Percentiles rank a stretch among this genome's conserved stretches.
phyloP scores from a whole-genome alignment of 352 stramenopile species.

The Globisporangium radiosum region DNA sequence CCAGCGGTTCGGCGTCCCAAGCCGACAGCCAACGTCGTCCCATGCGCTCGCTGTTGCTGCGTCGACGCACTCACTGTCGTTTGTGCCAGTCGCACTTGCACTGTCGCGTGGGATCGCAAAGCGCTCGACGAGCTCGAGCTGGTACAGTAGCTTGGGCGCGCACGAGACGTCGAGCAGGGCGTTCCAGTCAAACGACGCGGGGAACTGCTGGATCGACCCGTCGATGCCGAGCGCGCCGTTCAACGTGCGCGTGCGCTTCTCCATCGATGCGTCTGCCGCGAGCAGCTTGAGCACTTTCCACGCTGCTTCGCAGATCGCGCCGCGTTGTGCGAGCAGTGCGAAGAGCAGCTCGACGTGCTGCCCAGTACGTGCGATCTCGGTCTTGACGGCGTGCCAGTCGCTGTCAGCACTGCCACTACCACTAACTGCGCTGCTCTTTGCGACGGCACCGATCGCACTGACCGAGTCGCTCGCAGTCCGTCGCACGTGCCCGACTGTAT shows the following conservation, averaged over 20 bases:
- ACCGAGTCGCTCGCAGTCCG: slow-evolving; percentile 9
- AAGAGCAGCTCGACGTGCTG: slow-evolving; percentile 39
- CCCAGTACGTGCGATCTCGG: slow-evolving; percentile 47
- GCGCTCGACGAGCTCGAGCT: slow-evolving; percentile 56
- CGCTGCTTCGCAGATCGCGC: slow-evolving; percentile 56
- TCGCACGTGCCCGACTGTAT: slow-evolving; percentile 47
- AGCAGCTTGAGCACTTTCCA: slow-evolving; percentile 77
- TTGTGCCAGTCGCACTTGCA: slow-evolving; percentile 2
- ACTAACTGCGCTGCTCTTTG: not conserved
- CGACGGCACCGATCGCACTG: not conserved
- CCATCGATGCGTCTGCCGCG: slow-evolving; percentile 50
- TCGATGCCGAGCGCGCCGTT: slow-evolving; percentile 62
- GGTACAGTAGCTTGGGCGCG: slow-evolving; percentile 58
- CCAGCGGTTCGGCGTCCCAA: slow-evolving; percentile 43
- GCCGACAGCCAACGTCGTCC: slow-evolving; percentile 16
- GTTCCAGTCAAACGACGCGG: slow-evolving; percentile 48
- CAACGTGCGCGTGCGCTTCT: slow-evolving; percentile 64
- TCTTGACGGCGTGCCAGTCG: slow-evolving; percentile 67
- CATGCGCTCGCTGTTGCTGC: slow-evolving; percentile 1
- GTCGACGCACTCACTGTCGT: slow-evolving; percentile 4
- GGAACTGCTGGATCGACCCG: slow-evolving; percentile 43
- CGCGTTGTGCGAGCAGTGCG: slow-evolving; percentile 34
- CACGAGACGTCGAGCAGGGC: slow-evolving; percentile 47
- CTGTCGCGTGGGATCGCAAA: slow-evolving; percentile 42
- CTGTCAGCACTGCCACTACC: not conserved